phyloP scores from a whole-genome alignment of 2,329 filamentous ascomycete genomes.

The Cladosporium sp. region DNA sequence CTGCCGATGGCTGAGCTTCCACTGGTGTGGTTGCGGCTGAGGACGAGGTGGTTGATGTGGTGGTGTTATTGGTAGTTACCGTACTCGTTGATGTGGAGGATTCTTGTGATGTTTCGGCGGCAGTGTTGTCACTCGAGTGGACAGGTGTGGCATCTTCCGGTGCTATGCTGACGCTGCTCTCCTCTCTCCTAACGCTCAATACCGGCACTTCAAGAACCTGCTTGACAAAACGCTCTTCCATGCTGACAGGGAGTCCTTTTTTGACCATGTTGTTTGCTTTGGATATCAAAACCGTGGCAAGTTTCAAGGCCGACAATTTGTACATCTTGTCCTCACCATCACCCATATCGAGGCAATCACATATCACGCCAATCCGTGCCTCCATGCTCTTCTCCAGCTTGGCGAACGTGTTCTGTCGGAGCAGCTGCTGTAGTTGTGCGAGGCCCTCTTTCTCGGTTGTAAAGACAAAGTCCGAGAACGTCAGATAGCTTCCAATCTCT shows the following conservation, averaged over 20 bases:
- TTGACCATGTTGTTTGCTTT: constrained; percentile 73
- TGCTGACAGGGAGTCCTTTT: constrained; percentile 68
- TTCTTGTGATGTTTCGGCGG: constrained; percentile 23
- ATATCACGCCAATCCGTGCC: constrained; percentile 65
- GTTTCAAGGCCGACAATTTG: constrained; percentile 70
- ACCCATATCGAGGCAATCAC: constrained; percentile 83
- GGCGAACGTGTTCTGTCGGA: constrained; percentile 40
- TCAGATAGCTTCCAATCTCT: constrained; percentile 49
- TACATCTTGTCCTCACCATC: constrained; percentile 85
- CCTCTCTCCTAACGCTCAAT: constrained; percentile 63
- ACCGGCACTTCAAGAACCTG: constrained; percentile 76
- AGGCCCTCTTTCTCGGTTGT: constrained; percentile 52
- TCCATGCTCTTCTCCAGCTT: constrained; percentile 47
- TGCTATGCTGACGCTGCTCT: constrained; percentile 42
- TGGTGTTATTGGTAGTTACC: constrained; percentile 21
- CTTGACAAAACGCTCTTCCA: constrained; percentile 83
- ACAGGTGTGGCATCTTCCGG: constrained; percentile 27
- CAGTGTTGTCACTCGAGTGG: constrained; percentile 23
- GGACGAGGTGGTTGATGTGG: constrained; percentile 29
- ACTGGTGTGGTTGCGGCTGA: constrained; percentile 33
- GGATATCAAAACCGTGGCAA: constrained; percentile 62
- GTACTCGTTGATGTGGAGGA: constrained; percentile 32
- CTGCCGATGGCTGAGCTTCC: constrained; percentile 1
- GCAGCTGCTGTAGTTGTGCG: constrained; percentile 59
- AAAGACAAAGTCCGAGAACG: constrained; percentile 72